Evolutionary conservation across 805 yeast species (phyloP), one percentile per base, ranked within the genome.

Genomic region (Kodamaea neixiangensis): DNA sequence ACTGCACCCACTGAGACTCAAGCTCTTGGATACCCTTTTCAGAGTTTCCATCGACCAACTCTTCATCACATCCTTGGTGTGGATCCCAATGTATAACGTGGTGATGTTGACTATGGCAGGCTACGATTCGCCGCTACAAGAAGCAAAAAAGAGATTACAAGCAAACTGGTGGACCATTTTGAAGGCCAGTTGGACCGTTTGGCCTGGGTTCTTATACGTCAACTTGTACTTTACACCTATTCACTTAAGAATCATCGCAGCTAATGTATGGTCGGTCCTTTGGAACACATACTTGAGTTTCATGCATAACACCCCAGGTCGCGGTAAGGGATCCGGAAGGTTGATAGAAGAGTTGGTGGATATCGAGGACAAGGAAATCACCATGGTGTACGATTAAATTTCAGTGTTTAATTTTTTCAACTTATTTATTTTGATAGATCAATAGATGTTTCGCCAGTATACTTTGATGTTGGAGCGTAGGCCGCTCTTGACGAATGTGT

Each of bases 251-350:
- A 63, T 71, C 13, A 70, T 73, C 13, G 62, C 68, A 18, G 55
- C 74, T 18, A 73, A 73, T 50, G 39, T 71, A 9, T 71, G 74
- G 69, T 69, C 76, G 6, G 63, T 72, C 18, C 73, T 75, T 21
- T 73, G 78, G 78, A 73, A 69, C 54, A 67, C 72, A 40, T 73
- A 64, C 59, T 68, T 73, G 62, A 72, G 77, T 56, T 70, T 63
- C 49, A 65, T 71, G 50, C 90, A 87, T 56, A 75, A 82, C 44
- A 69, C 74, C 13, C 59, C 63, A 53, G 69, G 72, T 7, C 76
- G 69, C 47, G 75, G 72, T 21, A 67, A 69, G 52, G 71, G 70
- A 9, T 65, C 70, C 46, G 73, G 73, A n/a, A 58, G 62, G 46
- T 50, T 54, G 33, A 52, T 73, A 39, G 77, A 72, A 57, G 75